Evolutionary conservation across 768 basidiomycete genomes (phyloP).

Genomic region (Amanita phalloides): DNA sequence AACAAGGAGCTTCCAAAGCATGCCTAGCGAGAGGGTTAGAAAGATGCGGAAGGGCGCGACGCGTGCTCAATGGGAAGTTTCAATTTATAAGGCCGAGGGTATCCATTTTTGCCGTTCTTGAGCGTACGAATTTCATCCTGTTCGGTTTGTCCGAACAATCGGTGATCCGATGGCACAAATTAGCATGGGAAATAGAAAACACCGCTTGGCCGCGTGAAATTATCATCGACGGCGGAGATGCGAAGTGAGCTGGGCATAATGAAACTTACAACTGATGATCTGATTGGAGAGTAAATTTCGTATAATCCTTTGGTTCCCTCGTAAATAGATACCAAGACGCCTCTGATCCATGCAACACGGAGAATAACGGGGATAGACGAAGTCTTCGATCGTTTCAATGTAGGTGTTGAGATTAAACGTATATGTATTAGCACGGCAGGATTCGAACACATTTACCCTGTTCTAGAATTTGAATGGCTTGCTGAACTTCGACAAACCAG

Average conservation of each 20-base stretch:
- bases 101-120: too few species aligned
- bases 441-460: constrained; percentile 37
- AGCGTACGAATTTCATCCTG: too few species aligned
- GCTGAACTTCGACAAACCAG: constrained; percentile 62
- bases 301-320: neutral
- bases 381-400: neutral
- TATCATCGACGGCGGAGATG: neutral
- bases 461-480: constrained; percentile 51
- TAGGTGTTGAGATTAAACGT: neutral
- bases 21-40: neutral
- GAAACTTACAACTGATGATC: neutral
- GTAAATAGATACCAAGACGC: neutral
- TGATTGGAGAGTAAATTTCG: neutral
- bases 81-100: neutral
- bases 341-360: neutral
- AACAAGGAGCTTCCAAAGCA: neutral
- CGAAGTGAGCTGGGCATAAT: neutral
- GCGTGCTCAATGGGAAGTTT: neutral
- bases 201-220: neutral
- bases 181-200: too few species aligned
- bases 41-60: neutral
- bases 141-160: too few species aligned
- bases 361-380: neutral
- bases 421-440: constrained; percentile 29
- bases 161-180: too few species aligned